Conservation (phyloP, 306 rosid genomes). For the Oemleria cerasiformis region DNA sequence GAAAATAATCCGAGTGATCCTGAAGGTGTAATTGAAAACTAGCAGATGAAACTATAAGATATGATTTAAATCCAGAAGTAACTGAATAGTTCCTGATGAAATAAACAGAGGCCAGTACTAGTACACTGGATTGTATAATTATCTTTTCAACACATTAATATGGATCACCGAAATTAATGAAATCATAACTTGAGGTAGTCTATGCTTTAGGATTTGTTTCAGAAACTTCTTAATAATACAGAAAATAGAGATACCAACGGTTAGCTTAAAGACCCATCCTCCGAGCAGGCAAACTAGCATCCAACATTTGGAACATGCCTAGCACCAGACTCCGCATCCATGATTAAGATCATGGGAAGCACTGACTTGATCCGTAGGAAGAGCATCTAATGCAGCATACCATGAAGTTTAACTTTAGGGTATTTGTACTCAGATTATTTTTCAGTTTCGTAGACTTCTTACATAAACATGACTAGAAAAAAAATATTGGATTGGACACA, state of each 20-base stretch:
- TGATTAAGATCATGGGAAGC: background rate
- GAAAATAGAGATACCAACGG: background rate
- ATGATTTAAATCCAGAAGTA: background rate
- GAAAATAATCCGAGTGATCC: background rate
- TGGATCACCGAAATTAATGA: background rate
- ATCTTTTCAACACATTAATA: background rate
- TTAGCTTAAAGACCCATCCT: background rate
- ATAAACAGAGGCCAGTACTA: background rate
- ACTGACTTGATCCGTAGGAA: background rate
- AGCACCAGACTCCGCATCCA: background rate
- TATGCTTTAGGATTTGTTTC: background rate
- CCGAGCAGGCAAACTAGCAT: background rate
- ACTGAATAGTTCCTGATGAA: background rate
- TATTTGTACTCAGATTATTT: background rate
- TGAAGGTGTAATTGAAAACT: background rate
- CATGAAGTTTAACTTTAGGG: background rate
- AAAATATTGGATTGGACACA: background rate
- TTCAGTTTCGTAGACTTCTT: background rate
- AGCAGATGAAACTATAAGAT: background rate
- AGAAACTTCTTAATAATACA: background rate
- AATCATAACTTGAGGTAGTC: background rate
- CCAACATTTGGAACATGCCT: background rate
- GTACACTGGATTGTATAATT: background rate
- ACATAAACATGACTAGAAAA: background rate
- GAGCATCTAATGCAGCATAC: background rate